Evolutionary conservation across 805 yeast species (phyloP).

Genomic region (Metschnikowia reukaufii): DNA sequence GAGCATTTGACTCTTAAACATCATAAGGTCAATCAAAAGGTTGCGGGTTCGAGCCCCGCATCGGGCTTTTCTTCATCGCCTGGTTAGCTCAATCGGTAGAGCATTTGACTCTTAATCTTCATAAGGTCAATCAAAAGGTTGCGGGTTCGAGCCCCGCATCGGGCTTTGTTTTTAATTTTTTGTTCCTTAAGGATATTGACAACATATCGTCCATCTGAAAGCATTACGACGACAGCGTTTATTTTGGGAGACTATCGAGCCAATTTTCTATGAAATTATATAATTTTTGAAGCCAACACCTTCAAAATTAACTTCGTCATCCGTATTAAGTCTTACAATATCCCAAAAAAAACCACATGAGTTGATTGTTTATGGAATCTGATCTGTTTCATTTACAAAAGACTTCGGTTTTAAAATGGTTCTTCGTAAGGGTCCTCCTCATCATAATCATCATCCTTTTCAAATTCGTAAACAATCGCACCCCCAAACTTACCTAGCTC

Average conservation of each 20-base stretch:
- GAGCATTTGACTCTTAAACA: slow-evolving; percentile 25
- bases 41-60: slow-evolving; percentile 29
- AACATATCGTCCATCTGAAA: too few species aligned
- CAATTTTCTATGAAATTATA: too few species aligned
- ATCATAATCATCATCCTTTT: slow-evolving; percentile 96
- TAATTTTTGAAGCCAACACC: too few species aligned
- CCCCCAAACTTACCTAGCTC: slow-evolving; percentile 66
- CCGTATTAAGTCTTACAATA: too few species aligned
- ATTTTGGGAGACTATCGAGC: too few species aligned
- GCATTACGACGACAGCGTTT: too few species aligned
- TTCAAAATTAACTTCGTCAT: too few species aligned
- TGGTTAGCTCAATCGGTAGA: slow-evolving; percentile 21
- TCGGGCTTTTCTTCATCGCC: slow-evolving; percentile 20
- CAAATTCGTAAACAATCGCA: slow-evolving; percentile 93
- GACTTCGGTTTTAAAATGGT: slow-evolving; percentile 57
- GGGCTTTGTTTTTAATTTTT: slow-evolving; percentile 17
- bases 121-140: slow-evolving; percentile 26
- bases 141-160: slow-evolving; percentile 28
- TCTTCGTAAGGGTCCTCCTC: slow-evolving; percentile 98
- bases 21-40: slow-evolving; percentile 26
- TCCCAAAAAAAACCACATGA: too few species aligned
- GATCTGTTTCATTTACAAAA: too few species aligned
- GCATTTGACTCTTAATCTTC: slow-evolving; percentile 23
- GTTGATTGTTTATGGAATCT: too few species aligned
- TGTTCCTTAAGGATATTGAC: too few species aligned